Base-by-base conservation (phyloP, 2,329 filamentous ascomycete species). In the Fusarium sp. region DNA sequence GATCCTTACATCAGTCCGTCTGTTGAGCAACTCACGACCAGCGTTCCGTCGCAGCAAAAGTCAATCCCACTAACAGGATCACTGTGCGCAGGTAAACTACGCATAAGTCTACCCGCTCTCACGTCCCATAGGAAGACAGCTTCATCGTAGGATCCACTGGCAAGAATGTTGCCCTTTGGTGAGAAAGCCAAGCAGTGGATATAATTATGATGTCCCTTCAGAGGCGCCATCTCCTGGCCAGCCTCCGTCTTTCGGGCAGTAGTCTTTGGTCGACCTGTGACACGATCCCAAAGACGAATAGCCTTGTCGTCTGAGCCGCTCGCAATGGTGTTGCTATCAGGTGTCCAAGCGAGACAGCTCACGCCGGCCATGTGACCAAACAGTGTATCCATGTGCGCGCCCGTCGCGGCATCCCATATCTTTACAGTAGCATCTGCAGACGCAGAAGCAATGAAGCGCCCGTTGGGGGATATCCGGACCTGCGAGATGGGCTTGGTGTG, bases 101-200 rank as follows among this genome's bases (percentile, higher is more conserved):
- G 90, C 95, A 99, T 98, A 36, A 96, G 87, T 24, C 92, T 88
- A 0, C 94, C 95, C 0, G 94, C 94, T 16, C 96, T 89, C 16
- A 98, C 94, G 81, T 99, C 96, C 96, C 96, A 99, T 6, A 99
- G 84, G 74, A 98, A 98, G 0, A 99, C 94, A 6, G 96, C 96
- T 85, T 99, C 96, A 76, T 99, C 96, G 83, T 98, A 98, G 73
- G 94, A 97, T 14, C 96, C 96, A 74, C 94, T 97, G 17, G 95
- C 96, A 36, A 99, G 89, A 80, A 98, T 98, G 80, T 99, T 99
- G 27, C 96, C 96, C 82, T 98, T 98, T 2, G 96, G 96, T n/a
- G 94, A 96, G 82, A 98, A 98, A 7, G 95, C 95, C 36, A 99
- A 87, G 59, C 93, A 94, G 83, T 97, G 98, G 35, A 99, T 92